phyloP scores from a whole-genome alignment of 257 asterid genomes.

The Ballota nigra region DNA sequence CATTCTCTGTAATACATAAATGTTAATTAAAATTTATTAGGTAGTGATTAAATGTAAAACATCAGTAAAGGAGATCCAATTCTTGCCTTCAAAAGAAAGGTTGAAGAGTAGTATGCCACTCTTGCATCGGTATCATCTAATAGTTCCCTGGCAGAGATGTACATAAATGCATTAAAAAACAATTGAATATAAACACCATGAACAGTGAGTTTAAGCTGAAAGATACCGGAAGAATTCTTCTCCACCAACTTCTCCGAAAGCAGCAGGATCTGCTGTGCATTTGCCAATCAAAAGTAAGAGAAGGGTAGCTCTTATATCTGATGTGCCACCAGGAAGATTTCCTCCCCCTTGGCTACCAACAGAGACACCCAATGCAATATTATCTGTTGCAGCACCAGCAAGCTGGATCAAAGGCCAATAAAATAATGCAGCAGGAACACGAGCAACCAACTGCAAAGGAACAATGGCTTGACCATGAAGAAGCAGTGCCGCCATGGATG shows the following conservation, averaged over 20 bases:
- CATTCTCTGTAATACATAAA: slow-evolving; percentile 71
- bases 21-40: slow-evolving; percentile 12
- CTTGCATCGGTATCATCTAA: slow-evolving; percentile 97
- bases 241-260: slow-evolving; percentile 87
- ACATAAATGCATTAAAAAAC: slow-evolving; percentile 12
- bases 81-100: slow-evolving; percentile 95
- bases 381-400: slow-evolving; percentile 96
- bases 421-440: slow-evolving; percentile 95
- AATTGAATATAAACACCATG: slow-evolving; percentile 18
- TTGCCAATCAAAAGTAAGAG: slow-evolving; percentile 95
- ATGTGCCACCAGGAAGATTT: slow-evolving; percentile 96
- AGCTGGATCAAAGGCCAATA: slow-evolving; percentile 99
- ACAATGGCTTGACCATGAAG: slow-evolving; percentile 96
- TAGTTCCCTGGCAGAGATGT: slow-evolving; percentile 65
- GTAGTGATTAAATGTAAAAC: slow-evolving; percentile 10
- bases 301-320: slow-evolving; percentile 97
- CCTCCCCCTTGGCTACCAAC: slow-evolving; percentile 99
- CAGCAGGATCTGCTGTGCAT: slow-evolving; percentile 91
- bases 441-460: slow-evolving; percentile 97
- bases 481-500: slow-evolving; percentile 92
- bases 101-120: slow-evolving; percentile 98
- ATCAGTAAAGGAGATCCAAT: slow-evolving; percentile 30
- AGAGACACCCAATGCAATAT: slow-evolving; percentile 97
- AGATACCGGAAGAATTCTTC: slow-evolving; percentile 87
- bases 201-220: slow-evolving; percentile 23